Base-by-base conservation (phyloP, 192 early-diverging fungal species). In the Linnemannia zychae region DNA sequence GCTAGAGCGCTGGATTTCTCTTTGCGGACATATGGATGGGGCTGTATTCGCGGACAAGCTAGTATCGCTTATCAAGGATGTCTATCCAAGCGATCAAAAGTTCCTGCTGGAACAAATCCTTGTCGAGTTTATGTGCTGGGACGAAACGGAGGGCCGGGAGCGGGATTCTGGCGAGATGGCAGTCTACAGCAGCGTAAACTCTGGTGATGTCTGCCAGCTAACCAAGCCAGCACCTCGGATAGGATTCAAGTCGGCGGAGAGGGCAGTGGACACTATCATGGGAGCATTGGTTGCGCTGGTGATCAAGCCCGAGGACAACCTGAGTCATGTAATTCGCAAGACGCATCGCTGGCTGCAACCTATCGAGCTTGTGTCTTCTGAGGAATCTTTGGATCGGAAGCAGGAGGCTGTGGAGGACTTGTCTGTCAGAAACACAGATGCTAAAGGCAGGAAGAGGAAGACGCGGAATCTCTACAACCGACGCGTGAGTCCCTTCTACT, bases 31-130 rank as follows among this genome's bases (percentile, higher is more conserved):
- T 22, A 70, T 79, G 72, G 72, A 79, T 4, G 82, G 82, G 0
- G 76, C 77, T 15, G 82, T 74, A 5, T 84, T 84, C 47, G 46
- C 76, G 1, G 82, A 84, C 17, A 67, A 66, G 12, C 40, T 84
- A 44, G 67, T 71, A 0, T 67, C 68, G 11, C 67, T 84, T 4
- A 84, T 84, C 76, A 78, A 75, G 34, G 72, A 77, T 13, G 82
- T 84, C 24, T 84, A 84, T 46, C 82, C 82, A 11, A 78, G 75
- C 18, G 82, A 84, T 34, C 82, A 84, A 75, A 84, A 84, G 67
- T 84, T 84, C 67, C 37, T 84, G 67, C 36, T 84, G 77, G 82
- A 84, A 38, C 73, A 75, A 53, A 67, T 84, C 18, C 50, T 84
- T 57, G 75, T 84, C 44, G 82, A 84, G 37, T 78, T 50, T 49